These are phyloP conservation scores for Xylariales sp. DNA, from an alignment of 2,329 filamentous ascomycete species.

Conservation along the genomic window DNA sequence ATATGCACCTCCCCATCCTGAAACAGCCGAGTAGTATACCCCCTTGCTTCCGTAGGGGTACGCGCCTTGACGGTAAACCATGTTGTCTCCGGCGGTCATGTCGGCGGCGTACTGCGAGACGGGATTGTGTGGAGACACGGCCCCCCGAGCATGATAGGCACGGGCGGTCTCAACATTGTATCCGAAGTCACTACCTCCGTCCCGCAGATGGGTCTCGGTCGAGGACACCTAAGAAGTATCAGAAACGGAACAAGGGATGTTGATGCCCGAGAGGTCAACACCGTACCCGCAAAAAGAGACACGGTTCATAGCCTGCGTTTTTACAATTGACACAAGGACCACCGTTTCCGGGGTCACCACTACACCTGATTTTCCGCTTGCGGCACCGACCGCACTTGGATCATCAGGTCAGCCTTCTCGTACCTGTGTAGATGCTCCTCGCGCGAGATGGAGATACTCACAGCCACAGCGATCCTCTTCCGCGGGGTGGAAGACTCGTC, in stretches of 20 bases:
- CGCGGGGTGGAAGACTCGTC: conserved; percentile 43
- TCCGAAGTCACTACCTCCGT: conserved; percentile 27
- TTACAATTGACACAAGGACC: conserved; percentile 79
- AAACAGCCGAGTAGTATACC: conserved; percentile 33
- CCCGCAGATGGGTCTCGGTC: conserved; percentile 30
- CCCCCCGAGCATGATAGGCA: conserved; percentile 25
- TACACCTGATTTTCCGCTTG: conserved; percentile 92
- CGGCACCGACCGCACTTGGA: conserved; percentile 79
- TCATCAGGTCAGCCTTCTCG: neutral
- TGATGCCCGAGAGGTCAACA: conserved; percentile 1
- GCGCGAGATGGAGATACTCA: conserved; percentile 31
- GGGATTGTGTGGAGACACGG: conserved; percentile 23
- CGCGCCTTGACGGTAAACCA: conserved; percentile 28
- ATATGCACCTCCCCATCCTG: conserved; percentile 31
- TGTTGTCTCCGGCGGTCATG: conserved; percentile 25
- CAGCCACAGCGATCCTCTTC: conserved; percentile 56
- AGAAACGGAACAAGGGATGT: neutral
- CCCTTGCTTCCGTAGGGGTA: conserved; percentile 25
- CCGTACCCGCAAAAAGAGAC: conserved; percentile 75
- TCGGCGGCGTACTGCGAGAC: conserved; percentile 30
- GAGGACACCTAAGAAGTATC: conserved; percentile 29
- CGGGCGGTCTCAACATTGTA: conserved; percentile 34
- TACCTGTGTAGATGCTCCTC: neutral
- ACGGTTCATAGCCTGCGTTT: conserved; percentile 64
- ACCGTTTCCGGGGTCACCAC: conserved; percentile 75